These are phyloP conservation scores for Marasmius oreades DNA, from an alignment of 1,284 basidiomycete species.

Conservation along the genomic window DNA sequence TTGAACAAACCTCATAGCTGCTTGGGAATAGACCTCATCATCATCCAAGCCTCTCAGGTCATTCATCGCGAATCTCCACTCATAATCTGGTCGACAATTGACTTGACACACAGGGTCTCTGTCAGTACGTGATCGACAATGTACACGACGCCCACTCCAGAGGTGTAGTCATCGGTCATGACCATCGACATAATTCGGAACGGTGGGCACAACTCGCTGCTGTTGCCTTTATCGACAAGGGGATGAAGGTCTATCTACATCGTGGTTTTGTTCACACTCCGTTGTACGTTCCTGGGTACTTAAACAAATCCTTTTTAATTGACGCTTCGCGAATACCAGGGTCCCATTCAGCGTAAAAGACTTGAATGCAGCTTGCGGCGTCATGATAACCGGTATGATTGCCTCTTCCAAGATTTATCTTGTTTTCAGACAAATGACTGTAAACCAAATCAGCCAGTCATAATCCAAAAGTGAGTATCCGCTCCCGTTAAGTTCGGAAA, in stretches of 20 bases:
- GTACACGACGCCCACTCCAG: constrained; percentile 49
- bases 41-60: constrained; percentile 82
- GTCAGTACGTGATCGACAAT: constrained; percentile 59
- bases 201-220: constrained; percentile 76
- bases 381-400: constrained; percentile 79
- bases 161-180: constrained; percentile 79
- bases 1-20: no score
- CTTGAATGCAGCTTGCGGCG: constrained; percentile 69
- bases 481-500: neutral
- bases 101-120: constrained; percentile 54
- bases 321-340: constrained; percentile 21
- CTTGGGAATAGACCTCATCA: constrained; percentile 53
- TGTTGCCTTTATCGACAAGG: constrained; percentile 58
- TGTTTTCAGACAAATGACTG: constrained; percentile 9
- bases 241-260: constrained; percentile 70
- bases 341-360: constrained; percentile 75
- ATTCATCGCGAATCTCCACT: neutral
- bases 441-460: constrained; percentile 80
- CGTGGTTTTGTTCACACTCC: constrained; percentile 76
- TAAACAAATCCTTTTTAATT: neutral
- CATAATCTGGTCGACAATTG: constrained; percentile 2
- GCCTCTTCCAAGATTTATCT: constrained; percentile 3
- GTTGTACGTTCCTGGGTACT: constrained; percentile 44
- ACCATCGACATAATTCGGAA: constrained; percentile 76
- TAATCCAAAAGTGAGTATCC: constrained; percentile 67